These are phyloP conservation scores for Aspergillus diversus DNA, from an alignment of 495 filamentous ascomycete genomes.

Conservation along the genomic window DNA sequence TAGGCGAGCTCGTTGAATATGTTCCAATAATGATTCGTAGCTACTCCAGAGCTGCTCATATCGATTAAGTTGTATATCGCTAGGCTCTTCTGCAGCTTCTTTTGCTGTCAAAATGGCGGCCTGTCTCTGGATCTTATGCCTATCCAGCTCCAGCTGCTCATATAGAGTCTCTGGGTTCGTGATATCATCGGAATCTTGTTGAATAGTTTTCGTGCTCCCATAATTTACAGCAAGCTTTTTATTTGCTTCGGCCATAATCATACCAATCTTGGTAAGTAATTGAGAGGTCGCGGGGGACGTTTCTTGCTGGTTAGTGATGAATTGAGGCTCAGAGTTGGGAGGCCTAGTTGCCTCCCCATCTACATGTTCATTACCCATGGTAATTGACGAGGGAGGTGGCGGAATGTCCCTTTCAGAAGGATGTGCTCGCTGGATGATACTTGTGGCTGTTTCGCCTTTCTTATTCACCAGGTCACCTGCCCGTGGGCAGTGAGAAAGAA, in stretches of 20 bases:
- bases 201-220: slow-evolving; percentile 41
- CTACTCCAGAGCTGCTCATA: slow-evolving; percentile 40
- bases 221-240: slow-evolving; percentile 47
- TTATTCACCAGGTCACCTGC: slow-evolving; percentile 78
- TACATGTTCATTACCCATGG: slow-evolving; percentile 48
- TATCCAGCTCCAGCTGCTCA: slow-evolving; percentile 50
- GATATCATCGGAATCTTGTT: slow-evolving; percentile 44
- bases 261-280: slow-evolving; percentile 45
- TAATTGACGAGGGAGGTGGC: slow-evolving; percentile 46
- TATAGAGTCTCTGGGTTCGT: slow-evolving; percentile 48
- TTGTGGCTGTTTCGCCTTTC: slow-evolving; percentile 75
- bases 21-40: slow-evolving; percentile 51
- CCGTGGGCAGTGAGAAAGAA: slow-evolving; percentile 64
- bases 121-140: slow-evolving; percentile 46
- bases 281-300: slow-evolving; percentile 36
- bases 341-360: slow-evolving; percentile 34
- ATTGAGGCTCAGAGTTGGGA: slow-evolving; percentile 30
- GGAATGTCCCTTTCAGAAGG: slow-evolving; percentile 40
- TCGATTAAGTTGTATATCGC: slow-evolving; percentile 34
- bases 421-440: slow-evolving; percentile 58
- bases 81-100: slow-evolving; percentile 36
- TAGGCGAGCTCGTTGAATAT: slow-evolving; percentile 38
- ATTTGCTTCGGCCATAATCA: slow-evolving; percentile 50
- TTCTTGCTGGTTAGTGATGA: slow-evolving; percentile 29
- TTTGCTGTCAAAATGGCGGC: slow-evolving; percentile 33